Base-by-base conservation (phyloP, 768 basidiomycete species). In the Lactarius pseudohatsudake region DNA sequence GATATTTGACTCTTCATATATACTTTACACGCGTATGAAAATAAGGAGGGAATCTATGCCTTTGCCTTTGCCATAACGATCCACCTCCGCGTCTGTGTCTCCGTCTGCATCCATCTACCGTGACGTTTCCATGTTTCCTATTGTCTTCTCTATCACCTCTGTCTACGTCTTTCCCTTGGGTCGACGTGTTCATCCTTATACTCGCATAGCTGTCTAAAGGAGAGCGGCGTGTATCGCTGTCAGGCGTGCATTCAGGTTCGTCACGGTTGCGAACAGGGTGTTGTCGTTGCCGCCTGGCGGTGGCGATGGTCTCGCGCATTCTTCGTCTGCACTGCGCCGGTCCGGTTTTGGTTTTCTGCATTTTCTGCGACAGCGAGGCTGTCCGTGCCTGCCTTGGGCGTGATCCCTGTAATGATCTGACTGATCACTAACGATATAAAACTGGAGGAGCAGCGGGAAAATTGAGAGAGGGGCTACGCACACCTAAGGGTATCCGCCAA, bases 191-290 rank as follows among this genome's bases (percentile, higher is more conserved):
- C n/a, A n/a, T n/a, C n/a, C n/a, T n/a, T n/a, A n/a, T n/a, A n/a
- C n/a, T n/a, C n/a, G n/a, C n/a, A n/a, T n/a, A n/a, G n/a, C n/a
- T n/a, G n/a, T n/a, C n/a, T n/a, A n/a, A n/a, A n/a, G 94, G 0
- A 98, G 83, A 0, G 86, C 75, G 0, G 82, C 78, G 72, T 96
- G 87, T 0, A 98, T 77, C 1, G 77, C 72, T 43, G 76, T 75
- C 4, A 97, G 82, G 9, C 86, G 87, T 0, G 72, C 72, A 75
- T 96, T 84, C 43, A 97, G 81, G 0, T 78, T 72, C 0, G 76
- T 64, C 28, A 91, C 40, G 3, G 67, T 15, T 58, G 61, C 4
- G 65, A 63, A 30, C 63, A 32, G 30, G 7, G 30, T 18, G n/a
- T 63, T 40, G 4, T n/a, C 13, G 0, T 22, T 26, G 3, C 16